Conservation (phyloP, 2,329 filamentous ascomycete genomes). For the Chaetothyriales sp. region DNA sequence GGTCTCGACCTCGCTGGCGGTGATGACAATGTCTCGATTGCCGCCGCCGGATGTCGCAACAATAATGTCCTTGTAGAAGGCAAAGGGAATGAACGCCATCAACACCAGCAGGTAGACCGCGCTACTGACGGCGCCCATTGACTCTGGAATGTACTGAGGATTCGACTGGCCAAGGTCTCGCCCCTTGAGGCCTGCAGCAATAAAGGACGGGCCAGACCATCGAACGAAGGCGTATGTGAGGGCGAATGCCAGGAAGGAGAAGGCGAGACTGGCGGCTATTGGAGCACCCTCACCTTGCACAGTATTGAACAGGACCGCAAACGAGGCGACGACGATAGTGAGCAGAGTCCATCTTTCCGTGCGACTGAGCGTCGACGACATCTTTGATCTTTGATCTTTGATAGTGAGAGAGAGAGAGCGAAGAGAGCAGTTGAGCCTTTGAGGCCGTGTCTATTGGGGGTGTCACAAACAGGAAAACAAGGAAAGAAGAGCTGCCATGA, state of each 20-base stretch:
- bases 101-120: constrained; percentile 79
- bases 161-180: constrained; percentile 70
- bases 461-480: too few species aligned
- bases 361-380: constrained; percentile 32
- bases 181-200: constrained; percentile 75
- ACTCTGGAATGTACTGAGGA: constrained; percentile 72
- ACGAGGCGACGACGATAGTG: constrained; percentile 51
- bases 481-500: too few species aligned
- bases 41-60: constrained; percentile 86
- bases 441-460: too few species aligned
- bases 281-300: constrained; percentile 77
- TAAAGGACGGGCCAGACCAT: constrained; percentile 84
- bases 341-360: constrained; percentile 44
- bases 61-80: constrained; percentile 96
- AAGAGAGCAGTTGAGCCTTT: too few species aligned
- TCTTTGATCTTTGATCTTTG: constrained; percentile 12
- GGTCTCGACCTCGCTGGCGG: constrained; percentile 57
- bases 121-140: constrained; percentile 87
- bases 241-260: constrained; percentile 71
- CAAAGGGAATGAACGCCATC: constrained; percentile 88
- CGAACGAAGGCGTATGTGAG: constrained; percentile 72
- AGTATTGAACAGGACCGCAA: constrained; percentile 63
- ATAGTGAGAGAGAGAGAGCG: too few species aligned
- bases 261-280: constrained; percentile 70
- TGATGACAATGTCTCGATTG: constrained; percentile 71